Evolutionary conservation across 108 stramenopile species (phyloP).

Genomic region (Cyclotella cryptica): DNA sequence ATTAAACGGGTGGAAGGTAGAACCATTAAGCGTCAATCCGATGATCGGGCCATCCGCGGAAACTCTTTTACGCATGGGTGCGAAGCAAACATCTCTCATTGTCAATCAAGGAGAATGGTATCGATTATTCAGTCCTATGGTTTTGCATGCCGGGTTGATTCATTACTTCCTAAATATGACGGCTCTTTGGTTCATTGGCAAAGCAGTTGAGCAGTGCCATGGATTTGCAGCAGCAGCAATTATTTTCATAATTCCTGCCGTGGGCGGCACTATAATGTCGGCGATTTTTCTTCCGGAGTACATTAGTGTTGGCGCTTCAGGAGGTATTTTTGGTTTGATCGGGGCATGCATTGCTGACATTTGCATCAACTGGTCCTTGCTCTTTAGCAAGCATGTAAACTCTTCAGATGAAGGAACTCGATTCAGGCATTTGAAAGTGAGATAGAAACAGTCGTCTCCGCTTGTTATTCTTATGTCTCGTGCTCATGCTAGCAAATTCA

Average conservation of each 20-base stretch:
- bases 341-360: slow-evolving; percentile 91
- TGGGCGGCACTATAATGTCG: slow-evolving; percentile 90
- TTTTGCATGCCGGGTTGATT: slow-evolving; percentile 94
- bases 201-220: slow-evolving; percentile 89
- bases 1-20: slow-evolving; percentile 84
- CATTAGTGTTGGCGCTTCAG: slow-evolving; percentile 92
- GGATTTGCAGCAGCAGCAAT: slow-evolving; percentile 72
- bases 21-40: slow-evolving; percentile 86
- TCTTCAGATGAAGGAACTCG: slow-evolving; percentile 53
- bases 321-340: slow-evolving; percentile 94
- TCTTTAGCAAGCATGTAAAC: slow-evolving; percentile 71
- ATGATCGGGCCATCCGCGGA: slow-evolving; percentile 89
- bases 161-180: slow-evolving; percentile 95
- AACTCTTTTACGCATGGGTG: slow-evolving; percentile 86
- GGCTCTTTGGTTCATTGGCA: slow-evolving; percentile 89
- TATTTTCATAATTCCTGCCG: slow-evolving; percentile 84
- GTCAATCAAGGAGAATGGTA: slow-evolving; percentile 90
- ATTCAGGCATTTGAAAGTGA: slow-evolving; percentile 49
- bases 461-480: not conserved
- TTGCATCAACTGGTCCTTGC: slow-evolving; percentile 88
- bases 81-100: slow-evolving; percentile 83
- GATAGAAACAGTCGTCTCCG: not conserved
- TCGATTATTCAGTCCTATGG: slow-evolving; percentile 87
- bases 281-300: slow-evolving; percentile 92
- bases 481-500: not conserved